Evolutionary conservation across 306 rosid species (phyloP), one percentile per base, ranked within the genome.

Genomic region (Fragaria vesca): DNA sequence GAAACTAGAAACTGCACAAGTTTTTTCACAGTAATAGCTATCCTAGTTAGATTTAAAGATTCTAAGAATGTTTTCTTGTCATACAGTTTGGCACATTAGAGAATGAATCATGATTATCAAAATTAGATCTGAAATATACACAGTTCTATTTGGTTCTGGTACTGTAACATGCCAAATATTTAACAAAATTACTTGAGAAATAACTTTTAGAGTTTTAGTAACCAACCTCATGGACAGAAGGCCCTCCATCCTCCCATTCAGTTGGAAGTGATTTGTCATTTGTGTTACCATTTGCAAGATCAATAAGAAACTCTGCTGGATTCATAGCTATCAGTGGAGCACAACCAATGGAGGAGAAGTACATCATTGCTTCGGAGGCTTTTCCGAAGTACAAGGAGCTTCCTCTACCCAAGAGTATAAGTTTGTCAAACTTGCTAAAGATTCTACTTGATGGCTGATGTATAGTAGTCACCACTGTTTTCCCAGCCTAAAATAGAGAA

Each of bases 261-360:
- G 97, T 88, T 61, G 99, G 97, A 50, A 95, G 83, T 71, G 97
- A 91, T 42, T 89, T 93, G 55, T 93, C 99, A 60, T 84, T 90
- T n/a, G 88, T 77, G 83, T 91, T 95, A 68, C 97, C 99, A 74
- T 93, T 95, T 7, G 99, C 97, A 77, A 95, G 97, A 87, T 95
- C 99, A 45, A 95, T 83, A 85, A 95, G 81, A 82, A 91, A 95
- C 86, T 95, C 99, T 4, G 99, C 99, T 0, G 97, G 99, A 54
- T 95, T 95, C 99, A 89, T 95, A 70, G 97, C 81, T 66, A 93
- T 88, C 24, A 93, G 90, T 24, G 99, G 97, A 40, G 96, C 78
- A 52, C 97, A 95, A 28, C 97, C 97, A 34, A 95, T 85, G 4
- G 97, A 88, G 48, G 91, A 86, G 89, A 95, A 95, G 80, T 92